phyloP scores from a whole-genome alignment of 805 yeast genomes.

The Saccharomycopsis capsularis region DNA sequence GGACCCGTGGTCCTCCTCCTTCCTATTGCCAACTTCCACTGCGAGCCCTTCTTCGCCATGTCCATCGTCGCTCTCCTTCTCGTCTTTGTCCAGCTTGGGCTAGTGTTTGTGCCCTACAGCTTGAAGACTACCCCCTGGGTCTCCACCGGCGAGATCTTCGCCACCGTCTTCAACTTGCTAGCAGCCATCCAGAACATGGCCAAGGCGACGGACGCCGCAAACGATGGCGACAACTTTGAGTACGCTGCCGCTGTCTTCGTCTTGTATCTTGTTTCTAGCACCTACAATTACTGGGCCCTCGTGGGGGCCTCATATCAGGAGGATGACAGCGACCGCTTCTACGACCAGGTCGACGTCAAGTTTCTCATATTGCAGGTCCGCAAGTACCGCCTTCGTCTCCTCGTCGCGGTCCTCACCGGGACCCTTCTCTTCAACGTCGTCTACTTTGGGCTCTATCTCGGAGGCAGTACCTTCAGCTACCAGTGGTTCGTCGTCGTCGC shows the following conservation, averaged over 20 bases:
- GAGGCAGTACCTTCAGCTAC: neutral
- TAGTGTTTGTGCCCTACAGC: neutral
- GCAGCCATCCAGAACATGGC: conserved; percentile 1
- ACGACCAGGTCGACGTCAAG: conserved; percentile 6
- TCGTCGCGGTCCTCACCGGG: neutral
- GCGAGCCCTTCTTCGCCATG: conserved; percentile 2
- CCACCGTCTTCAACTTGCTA: neutral
- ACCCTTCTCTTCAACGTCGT: conserved; percentile 3
- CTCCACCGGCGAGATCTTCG: neutral
- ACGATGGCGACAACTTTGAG: neutral
- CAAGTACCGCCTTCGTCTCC: neutral
- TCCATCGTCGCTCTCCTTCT: neutral
- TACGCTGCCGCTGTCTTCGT: neutral
- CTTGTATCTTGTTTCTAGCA: neutral
- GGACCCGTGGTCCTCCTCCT: neutral
- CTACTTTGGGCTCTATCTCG: conserved; percentile 5
- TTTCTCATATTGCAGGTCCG: neutral
- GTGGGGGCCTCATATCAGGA: neutral
- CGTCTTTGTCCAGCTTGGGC: neutral
- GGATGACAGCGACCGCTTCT: neutral
- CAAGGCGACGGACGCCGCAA: neutral
- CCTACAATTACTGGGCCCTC: neutral
- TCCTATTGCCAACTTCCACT: neutral
- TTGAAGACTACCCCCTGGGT: neutral
- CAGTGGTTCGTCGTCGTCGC: conserved; percentile 2